Evolutionary conservation across 2,329 filamentous ascomycete genomes (phyloP).

Genomic region (Phialemoniopsis sp.): DNA sequence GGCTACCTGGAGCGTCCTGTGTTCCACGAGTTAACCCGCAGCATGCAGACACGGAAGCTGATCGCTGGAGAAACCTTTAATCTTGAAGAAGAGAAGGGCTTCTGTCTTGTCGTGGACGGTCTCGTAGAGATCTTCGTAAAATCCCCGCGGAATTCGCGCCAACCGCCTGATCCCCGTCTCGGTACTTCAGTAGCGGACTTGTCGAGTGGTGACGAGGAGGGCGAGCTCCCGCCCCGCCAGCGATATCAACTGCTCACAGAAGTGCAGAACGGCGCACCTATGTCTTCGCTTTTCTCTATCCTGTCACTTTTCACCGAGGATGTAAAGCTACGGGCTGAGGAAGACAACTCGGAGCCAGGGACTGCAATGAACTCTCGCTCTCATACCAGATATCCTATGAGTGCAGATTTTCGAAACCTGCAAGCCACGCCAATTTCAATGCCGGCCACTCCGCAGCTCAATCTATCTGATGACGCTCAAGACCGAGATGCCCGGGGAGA

Average conservation of each 20-base stretch:
- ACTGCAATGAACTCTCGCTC: conserved; percentile 18
- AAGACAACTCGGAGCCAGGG: conserved; percentile 37
- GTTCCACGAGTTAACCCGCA: conserved; percentile 94
- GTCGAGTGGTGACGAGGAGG: conserved; percentile 65
- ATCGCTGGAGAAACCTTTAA: conserved; percentile 95
- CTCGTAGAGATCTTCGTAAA: conserved; percentile 98
- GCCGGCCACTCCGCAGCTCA: conserved; percentile 33
- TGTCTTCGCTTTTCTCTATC: conserved; percentile 98
- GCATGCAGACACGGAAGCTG: conserved; percentile 96
- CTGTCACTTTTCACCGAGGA: conserved; percentile 96
- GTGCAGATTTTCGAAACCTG: conserved; percentile 21
- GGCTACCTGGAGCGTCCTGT: conserved; percentile 94
- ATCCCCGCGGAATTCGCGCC: conserved; percentile 54
- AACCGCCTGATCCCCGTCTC: conserved; percentile 8
- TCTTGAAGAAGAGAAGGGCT: conserved; percentile 95
- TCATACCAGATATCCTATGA: conserved; percentile 20
- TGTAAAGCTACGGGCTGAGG: conserved; percentile 72
- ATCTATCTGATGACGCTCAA: conserved; percentile 6
- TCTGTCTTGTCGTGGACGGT: conserved; percentile 95
- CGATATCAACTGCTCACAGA: conserved; percentile 94
- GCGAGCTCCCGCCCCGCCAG: conserved; percentile 57
- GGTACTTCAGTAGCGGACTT: conserved; percentile 26
- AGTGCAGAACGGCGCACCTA: conserved; percentile 94
- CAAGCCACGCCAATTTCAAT: conserved; percentile 28
- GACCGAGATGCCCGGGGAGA: conserved; percentile 16